A percentile compares a stretch with the other conserved stretches of the same genome.
Conservation (phyloP, 1,284 basidiomycete genomes). For the Chiua sp. region DNA sequence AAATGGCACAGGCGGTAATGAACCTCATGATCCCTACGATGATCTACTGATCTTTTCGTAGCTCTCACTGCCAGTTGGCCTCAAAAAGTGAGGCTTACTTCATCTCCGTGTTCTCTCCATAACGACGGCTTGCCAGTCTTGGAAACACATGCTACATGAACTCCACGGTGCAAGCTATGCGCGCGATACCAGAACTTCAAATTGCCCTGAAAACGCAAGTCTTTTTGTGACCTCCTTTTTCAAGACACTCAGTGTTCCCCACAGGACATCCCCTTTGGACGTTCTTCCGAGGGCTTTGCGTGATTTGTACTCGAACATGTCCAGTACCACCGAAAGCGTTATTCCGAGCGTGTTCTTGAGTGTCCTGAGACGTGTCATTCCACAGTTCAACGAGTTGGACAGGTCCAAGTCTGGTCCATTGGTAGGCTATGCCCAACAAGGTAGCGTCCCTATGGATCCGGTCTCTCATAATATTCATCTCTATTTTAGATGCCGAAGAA, state of each 20-base stretch:
- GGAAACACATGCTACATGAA: constrained; percentile 98
- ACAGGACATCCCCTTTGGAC: constrained; percentile 29
- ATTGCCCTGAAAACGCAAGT: constrained; percentile 65
- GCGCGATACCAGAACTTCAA: constrained; percentile 90
- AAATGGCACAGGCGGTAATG: constrained; percentile 80
- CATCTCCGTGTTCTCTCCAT: background rate
- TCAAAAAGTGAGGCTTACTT: constrained; percentile 57
- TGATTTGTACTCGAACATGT: constrained; percentile 77
- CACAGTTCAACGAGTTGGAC: constrained; percentile 89
- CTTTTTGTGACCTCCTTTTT: background rate
- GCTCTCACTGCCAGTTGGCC: constrained; percentile 72
- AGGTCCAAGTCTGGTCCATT: constrained; percentile 49
- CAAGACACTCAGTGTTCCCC: background rate
- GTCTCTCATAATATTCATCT: constrained; percentile 5
- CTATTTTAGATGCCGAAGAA: constrained; percentile 88
- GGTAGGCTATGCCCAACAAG: constrained; percentile 85
- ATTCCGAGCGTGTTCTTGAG: constrained; percentile 78
- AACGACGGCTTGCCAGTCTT: constrained; percentile 47
- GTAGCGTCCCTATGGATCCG: constrained; percentile 40
- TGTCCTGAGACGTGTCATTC: constrained; percentile 79
- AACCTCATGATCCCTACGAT: constrained; percentile 2
- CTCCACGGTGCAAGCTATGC: constrained; percentile 90
- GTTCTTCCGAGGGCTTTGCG: constrained; percentile 66
- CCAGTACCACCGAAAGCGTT: constrained; percentile 78
- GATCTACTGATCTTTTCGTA: constrained; percentile 25